These are phyloP conservation scores for Nothophytophthora sp. DNA, from an alignment of 352 stramenopile genomes.

Conservation along the genomic window DNA sequence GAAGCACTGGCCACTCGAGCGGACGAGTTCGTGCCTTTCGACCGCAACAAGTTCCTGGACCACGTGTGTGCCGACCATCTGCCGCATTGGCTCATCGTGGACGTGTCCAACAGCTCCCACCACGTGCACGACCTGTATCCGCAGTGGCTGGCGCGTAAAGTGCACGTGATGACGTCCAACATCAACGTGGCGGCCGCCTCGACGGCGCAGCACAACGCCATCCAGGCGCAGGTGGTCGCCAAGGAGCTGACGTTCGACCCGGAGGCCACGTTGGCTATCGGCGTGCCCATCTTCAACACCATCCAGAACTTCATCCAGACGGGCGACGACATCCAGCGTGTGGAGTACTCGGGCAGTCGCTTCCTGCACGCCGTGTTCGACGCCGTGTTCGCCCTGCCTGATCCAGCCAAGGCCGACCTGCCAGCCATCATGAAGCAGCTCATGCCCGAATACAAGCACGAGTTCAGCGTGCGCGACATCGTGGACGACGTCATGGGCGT, in stretches of 20 bases:
- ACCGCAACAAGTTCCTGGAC: conserved; percentile 68
- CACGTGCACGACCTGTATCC: conserved; percentile 87
- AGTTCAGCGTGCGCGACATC: conserved; percentile 68
- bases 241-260: conserved; percentile 90
- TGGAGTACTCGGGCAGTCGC: conserved; percentile 92
- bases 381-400: conserved; percentile 25
- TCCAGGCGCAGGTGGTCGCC: conserved; percentile 71
- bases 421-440: conserved; percentile 73
- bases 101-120: conserved; percentile 90
- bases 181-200: conserved; percentile 85
- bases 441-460: conserved; percentile 47
- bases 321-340: conserved; percentile 87
- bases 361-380: conserved; percentile 87
- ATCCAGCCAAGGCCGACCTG: conserved; percentile 42
- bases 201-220: conserved; percentile 69
- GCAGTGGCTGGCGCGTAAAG: conserved; percentile 87
- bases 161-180: conserved; percentile 95
- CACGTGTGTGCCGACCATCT: conserved; percentile 89
- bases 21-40: conserved; percentile 44
- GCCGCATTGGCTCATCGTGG: conserved; percentile 93
- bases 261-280: conserved; percentile 80
- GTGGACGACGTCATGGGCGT: conserved; percentile 93
- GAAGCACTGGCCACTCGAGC: conserved; percentile 33
- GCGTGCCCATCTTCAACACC: conserved; percentile 93
- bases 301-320: conserved; percentile 93